Conservation (phyloP, 306 rosid genomes). For the Trifolium dubium region DNA sequence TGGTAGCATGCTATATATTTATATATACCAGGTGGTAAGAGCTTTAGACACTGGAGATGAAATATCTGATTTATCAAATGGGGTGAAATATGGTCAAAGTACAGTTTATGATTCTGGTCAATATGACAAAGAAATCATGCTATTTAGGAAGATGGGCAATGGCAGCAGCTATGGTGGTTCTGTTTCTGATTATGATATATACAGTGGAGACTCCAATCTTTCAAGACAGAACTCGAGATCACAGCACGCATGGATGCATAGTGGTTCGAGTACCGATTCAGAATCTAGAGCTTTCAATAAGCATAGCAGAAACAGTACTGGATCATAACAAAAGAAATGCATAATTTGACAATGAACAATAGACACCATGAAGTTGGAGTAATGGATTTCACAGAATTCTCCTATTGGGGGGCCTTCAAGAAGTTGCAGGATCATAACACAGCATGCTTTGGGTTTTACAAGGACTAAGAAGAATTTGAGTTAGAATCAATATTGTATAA, state of each 20-base stretch:
- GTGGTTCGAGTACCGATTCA: slow-evolving; percentile 56
- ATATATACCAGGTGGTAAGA: slow-evolving; percentile 70
- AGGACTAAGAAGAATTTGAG: neutral
- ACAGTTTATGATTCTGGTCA: slow-evolving; percentile 76
- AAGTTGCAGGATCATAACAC: slow-evolving; percentile 13
- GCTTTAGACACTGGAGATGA: slow-evolving; percentile 75
- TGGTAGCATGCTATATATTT: slow-evolving; percentile 20
- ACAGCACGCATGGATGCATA: slow-evolving; percentile 44
- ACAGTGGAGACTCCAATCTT: slow-evolving; percentile 54
- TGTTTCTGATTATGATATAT: slow-evolving; percentile 49
- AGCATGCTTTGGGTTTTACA: slow-evolving; percentile 18
- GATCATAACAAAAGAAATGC: slow-evolving; percentile 27
- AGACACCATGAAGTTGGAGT: slow-evolving; percentile 27
- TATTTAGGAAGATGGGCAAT: slow-evolving; percentile 69
- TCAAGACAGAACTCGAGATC: slow-evolving; percentile 51
- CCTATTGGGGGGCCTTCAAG: neutral
- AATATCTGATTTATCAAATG: slow-evolving; percentile 76
- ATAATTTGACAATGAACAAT: slow-evolving; percentile 21
- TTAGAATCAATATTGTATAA: slow-evolving; percentile 36
- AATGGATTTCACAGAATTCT: slow-evolving; percentile 7
- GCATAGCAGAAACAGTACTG: slow-evolving; percentile 13
- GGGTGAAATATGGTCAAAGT: slow-evolving; percentile 87
- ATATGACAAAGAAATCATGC: slow-evolving; percentile 72
- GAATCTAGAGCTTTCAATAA: slow-evolving; percentile 57
- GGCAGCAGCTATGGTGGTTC: slow-evolving; percentile 47